Evolutionary conservation across 176 grass and related monocot genomes (phyloP).

Genomic region (Rhynchospora breviuscula): DNA sequence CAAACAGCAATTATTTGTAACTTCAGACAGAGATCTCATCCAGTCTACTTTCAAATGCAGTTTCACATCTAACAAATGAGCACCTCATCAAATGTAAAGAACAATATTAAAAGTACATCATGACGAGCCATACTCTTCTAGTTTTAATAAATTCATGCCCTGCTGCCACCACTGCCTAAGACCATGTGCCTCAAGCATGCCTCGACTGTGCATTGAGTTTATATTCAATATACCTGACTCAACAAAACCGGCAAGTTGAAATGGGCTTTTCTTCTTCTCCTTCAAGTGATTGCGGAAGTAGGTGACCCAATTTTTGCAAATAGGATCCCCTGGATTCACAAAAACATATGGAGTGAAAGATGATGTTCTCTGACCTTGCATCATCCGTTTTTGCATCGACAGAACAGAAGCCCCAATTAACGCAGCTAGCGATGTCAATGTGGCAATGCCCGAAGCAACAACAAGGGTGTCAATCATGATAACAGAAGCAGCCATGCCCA

Average conservation of each 20-base stretch:
- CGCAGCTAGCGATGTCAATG: conserved; percentile 17
- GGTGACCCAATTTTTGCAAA: conserved; percentile 24
- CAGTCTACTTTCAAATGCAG: background rate
- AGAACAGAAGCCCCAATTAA: conserved; percentile 9
- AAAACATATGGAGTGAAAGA: conserved; percentile 26
- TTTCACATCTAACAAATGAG: background rate
- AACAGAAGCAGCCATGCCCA: conserved; percentile 24
- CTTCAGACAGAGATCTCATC: background rate
- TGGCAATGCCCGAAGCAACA: conserved; percentile 23
- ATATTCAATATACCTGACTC: conserved; percentile 23
- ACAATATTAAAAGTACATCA: conserved; percentile 6
- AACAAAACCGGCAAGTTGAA: conserved; percentile 15
- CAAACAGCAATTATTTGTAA: background rate
- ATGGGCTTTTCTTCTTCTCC: conserved; percentile 23
- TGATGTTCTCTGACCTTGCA: background rate
- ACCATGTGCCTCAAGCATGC: conserved; percentile 22
- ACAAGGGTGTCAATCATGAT: conserved; percentile 27
- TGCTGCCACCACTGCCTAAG: conserved; percentile 29
- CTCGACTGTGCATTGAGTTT: background rate
- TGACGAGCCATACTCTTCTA: background rate
- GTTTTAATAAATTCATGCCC: background rate
- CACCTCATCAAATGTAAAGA: background rate
- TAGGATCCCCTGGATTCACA: conserved; percentile 22
- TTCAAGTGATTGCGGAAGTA: conserved; percentile 24
- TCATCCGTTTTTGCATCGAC: conserved; percentile 15